Conservation (phyloP, 2,329 filamentous ascomycete species). For the Diaporthe helianthi region DNA sequence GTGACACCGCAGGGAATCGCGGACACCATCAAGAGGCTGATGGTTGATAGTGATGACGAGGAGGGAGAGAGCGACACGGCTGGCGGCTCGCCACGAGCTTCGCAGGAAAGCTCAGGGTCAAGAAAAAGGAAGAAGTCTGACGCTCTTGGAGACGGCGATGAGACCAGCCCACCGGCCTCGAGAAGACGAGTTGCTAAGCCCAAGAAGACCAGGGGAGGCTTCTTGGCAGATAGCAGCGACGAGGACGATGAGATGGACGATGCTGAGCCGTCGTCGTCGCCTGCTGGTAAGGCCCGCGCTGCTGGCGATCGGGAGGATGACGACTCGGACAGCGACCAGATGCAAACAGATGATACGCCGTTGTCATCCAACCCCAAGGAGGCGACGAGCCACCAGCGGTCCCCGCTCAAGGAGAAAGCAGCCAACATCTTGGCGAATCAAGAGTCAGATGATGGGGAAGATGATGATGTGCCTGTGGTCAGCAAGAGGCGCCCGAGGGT, state of each 20-base stretch:
- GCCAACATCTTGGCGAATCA: constrained; percentile 10
- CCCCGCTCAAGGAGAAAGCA: constrained; percentile 28
- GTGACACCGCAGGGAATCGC: constrained; percentile 33
- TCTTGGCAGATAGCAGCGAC: constrained; percentile 38
- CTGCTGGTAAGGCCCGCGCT: background rate
- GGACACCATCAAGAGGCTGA: constrained; percentile 37
- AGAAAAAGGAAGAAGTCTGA: constrained; percentile 46
- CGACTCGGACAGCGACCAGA: constrained; percentile 40
- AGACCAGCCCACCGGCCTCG: constrained; percentile 32
- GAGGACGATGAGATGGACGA: constrained; percentile 43
- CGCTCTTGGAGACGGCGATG: constrained; percentile 40
- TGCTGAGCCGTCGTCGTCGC: constrained; percentile 21
- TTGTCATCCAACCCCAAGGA: constrained; percentile 30
- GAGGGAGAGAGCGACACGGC: constrained; percentile 24
- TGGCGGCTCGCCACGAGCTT: background rate
- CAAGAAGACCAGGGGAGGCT: constrained; percentile 31
- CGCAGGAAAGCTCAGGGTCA: constrained; percentile 7
- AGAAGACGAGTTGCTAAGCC: constrained; percentile 35
- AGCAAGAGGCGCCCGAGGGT: constrained; percentile 30
- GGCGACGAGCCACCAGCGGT: background rate
- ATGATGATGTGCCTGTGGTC: constrained; percentile 23
- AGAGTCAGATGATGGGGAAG: constrained; percentile 25
- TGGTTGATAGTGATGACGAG: constrained; percentile 36
- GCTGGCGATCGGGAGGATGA: constrained; percentile 17
- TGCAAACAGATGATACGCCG: constrained; percentile 38